Evolutionary conservation across 148 eudicot species (phyloP), one percentile per base, ranked within the genome.

Genomic region (Rhododendron vialii): DNA sequence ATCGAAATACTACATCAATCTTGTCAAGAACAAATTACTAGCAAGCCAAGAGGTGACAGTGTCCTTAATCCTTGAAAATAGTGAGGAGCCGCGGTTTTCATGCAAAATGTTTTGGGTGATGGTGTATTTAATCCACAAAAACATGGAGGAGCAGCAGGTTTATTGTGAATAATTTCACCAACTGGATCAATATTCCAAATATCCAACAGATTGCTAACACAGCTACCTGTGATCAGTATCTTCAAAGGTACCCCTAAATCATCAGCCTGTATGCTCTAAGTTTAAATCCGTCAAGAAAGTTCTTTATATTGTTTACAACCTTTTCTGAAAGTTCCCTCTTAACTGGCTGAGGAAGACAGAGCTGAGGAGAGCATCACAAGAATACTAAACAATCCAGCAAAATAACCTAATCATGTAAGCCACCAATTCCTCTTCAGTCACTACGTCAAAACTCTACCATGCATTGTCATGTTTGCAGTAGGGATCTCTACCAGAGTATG

Each of bases 191-290:
- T 18, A 12, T 33, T 57, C 38, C 48, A 82, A 82, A 57, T 57
- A 82, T 5, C 47, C 71, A 20, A 82, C 83, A 57, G 84, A 82
- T 55, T 18, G 69, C 84, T 53, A 81, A 80, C 78, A 74, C 36
- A 35, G 9, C 43, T 36, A 15, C 24, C n/a, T 38, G 24, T 38
- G n/a, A 76, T 41, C 24, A 38, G 47, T 20, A 22, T 1, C 80
- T 17, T 41, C 80, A 38, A 20, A 17, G 12, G 7, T 38, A 41
- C 45, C 12, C 4, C 30, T 24, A 78, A 45, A 78, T 78, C 57
- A 43, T 47, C 33, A 59, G 81, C 55, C 33, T 18, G 81, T 22
- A 45, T 43, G 53, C 53, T 20, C 80, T 38, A 78, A 43, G 53
- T 43, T 78, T 22, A 45, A 47, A 78, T 47, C 57, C 4, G 2